These are phyloP conservation scores for Mortierella polycephala DNA, from an alignment of 371 early-diverging fungal species.

Conservation along the genomic window DNA sequence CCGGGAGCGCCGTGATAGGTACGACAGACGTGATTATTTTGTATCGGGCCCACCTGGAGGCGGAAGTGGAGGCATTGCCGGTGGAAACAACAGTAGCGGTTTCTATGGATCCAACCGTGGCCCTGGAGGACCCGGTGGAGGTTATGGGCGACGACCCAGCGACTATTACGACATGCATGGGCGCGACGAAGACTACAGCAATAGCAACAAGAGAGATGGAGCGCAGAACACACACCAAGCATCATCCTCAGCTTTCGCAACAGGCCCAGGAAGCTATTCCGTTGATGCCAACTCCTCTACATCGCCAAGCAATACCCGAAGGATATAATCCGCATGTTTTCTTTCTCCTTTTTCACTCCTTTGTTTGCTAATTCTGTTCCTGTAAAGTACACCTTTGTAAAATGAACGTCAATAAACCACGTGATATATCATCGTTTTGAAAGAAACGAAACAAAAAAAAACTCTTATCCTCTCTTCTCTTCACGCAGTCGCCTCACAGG, in stretches of 20 bases:
- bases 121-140: conserved; percentile 19
- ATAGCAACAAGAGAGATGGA: conserved; percentile 18
- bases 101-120: conserved; percentile 36
- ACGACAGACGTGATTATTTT: conserved; percentile 45
- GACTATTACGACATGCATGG: conserved; percentile 23
- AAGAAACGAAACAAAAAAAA: not conserved
- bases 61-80: conserved; percentile 3
- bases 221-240: conserved; percentile 6
- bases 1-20: conserved; percentile 34
- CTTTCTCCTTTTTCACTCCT: conserved; percentile 7
- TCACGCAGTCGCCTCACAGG: not conserved
- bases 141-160: conserved; percentile 28
- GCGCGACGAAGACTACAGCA: conserved; percentile 19
- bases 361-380: conserved; percentile 1
- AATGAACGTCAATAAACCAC: not conserved
- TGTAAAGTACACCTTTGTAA: conserved; percentile 7
- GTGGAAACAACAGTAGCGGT: conserved; percentile 7
- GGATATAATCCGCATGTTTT: not conserved
- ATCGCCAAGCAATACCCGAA: too few species aligned
- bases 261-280: not conserved
- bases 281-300: not conserved
- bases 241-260: not conserved
- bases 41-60: conserved; percentile 15
- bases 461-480: not conserved
- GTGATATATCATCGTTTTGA: not conserved